Base-by-base conservation (phyloP, 1,284 basidiomycete genomes). In the Sporisorium reilianum region DNA sequence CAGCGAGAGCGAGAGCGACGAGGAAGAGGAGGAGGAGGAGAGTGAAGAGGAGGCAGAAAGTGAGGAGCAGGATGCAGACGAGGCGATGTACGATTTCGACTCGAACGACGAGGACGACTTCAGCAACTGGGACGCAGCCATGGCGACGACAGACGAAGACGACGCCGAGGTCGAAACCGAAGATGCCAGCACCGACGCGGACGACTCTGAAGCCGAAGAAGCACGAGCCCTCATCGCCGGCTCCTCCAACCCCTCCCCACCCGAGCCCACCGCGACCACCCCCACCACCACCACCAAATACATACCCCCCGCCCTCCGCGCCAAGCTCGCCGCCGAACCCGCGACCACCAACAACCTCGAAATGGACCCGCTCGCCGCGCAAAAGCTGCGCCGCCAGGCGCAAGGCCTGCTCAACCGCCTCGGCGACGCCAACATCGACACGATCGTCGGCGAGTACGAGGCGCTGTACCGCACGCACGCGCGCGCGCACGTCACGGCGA, bases 391-490 rank as follows among this genome's bases (percentile, higher is more conserved):
- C 8, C 89, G 91, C 55, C 92, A 92, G 78, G 86, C 94, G 14
- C 95, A 97, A 85, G 95, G 95, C 83, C 86, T 94, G 10, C 88
- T 97, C 52, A 97, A 97, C 85, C 89, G 93, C 91, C 93, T 81
- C 63, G 87, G 91, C 77, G 95, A 97, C 84, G 92, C 91, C 84
- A 98, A 98, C 79, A 91, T 98, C 63, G 89, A 90, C 10, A 88
- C 89, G 0, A 93, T 98, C 46, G 82, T 97, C 8, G 89, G 90
- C 49, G 89, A 90, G 49, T 87, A 96, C 28, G 93, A 96, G 79
- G 89, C 89, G 5, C 84, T 94, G 9, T 97, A 96, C 83, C 88
- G 91, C 59, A 89, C 90, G 42, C 86, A 95, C 84, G 88, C 92
- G 41, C 89, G 96, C 60, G 91, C 83, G 91, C 93, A 97, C 78